These are phyloP conservation scores for Emmonsiellopsis sp. DNA, from an alignment of 2,329 filamentous ascomycete species.

Conservation along the genomic window DNA sequence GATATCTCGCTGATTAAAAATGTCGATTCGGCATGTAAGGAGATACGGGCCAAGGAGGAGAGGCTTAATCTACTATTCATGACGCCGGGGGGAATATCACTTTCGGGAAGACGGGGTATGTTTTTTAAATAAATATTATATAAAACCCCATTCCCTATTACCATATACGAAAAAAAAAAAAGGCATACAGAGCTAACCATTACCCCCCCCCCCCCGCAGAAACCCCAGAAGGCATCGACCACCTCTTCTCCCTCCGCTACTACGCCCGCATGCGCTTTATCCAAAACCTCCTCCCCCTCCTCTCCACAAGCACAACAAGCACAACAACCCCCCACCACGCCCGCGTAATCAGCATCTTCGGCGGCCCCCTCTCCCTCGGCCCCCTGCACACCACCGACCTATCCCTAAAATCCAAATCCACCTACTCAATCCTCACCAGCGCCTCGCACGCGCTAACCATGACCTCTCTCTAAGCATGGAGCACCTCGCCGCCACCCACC, in stretches of 20 bases:
- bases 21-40: constrained; percentile 22
- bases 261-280: constrained; percentile 28
- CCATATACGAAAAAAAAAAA: constrained; percentile 31
- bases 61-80: constrained; percentile 31
- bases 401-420: constrained; percentile 17
- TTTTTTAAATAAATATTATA: too few relatives aligned
- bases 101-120: constrained; percentile 28
- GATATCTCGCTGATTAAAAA: constrained; percentile 28
- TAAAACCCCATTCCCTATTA: constrained; percentile 11
- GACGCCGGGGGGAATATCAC: constrained; percentile 26
- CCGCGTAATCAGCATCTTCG: constrained; percentile 47
- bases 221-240: constrained; percentile 23
- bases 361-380: constrained; percentile 30
- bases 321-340: constrained; percentile 23
- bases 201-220: constrained; percentile 29
- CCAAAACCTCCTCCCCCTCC: constrained; percentile 22
- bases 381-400: constrained; percentile 39
- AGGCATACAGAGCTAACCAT: constrained; percentile 35
- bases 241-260: constrained; percentile 20
- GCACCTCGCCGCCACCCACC: constrained; percentile 27
- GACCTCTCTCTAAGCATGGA: constrained; percentile 11
- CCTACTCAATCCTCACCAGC: constrained; percentile 6
- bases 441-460: constrained; percentile 21
- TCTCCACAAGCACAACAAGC: constrained; percentile 10
- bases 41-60: constrained; percentile 19